phyloP scores from a whole-genome alignment of 169 alveolate genomes.

The Besnoitia besnoiti region DNA sequence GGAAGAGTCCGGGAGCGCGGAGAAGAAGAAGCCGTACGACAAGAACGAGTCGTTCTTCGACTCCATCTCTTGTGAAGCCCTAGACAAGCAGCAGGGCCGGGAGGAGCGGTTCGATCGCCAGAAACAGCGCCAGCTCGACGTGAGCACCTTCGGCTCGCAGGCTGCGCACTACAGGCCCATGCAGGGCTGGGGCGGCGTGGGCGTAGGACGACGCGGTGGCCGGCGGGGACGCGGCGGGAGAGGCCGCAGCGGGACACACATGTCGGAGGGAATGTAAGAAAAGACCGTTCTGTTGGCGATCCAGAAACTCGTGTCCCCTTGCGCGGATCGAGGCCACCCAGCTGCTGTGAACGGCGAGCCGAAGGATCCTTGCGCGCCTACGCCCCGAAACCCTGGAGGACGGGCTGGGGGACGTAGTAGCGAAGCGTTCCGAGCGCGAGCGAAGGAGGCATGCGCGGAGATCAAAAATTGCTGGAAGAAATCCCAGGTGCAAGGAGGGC shows the following conservation, averaged over 20 bases:
- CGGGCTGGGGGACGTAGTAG: too few species aligned
- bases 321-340: too few species aligned
- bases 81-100: constrained; percentile 52
- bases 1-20: not conserved
- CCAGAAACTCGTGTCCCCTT: too few species aligned
- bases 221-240: constrained; percentile 21
- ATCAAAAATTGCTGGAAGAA: too few species aligned
- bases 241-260: constrained; percentile 41
- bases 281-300: too few species aligned
- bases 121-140: constrained; percentile 43
- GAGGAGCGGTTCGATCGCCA: constrained; percentile 38
- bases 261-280: too few species aligned
- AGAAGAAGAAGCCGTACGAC: constrained; percentile 52
- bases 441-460: too few species aligned
- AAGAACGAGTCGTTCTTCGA: constrained; percentile 65
- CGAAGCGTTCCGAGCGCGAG: too few species aligned
- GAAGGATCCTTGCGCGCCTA: too few species aligned
- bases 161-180: constrained; percentile 51
- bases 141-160: constrained; percentile 52
- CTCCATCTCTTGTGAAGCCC: constrained; percentile 66
- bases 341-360: too few species aligned
- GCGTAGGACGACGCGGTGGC: constrained; percentile 11
- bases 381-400: too few species aligned
- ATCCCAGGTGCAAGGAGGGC: too few species aligned
- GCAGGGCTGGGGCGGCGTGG: constrained; percentile 39